Base-by-base conservation (phyloP, 2,329 filamentous ascomycete species). In the Gremmenia infestans region DNA sequence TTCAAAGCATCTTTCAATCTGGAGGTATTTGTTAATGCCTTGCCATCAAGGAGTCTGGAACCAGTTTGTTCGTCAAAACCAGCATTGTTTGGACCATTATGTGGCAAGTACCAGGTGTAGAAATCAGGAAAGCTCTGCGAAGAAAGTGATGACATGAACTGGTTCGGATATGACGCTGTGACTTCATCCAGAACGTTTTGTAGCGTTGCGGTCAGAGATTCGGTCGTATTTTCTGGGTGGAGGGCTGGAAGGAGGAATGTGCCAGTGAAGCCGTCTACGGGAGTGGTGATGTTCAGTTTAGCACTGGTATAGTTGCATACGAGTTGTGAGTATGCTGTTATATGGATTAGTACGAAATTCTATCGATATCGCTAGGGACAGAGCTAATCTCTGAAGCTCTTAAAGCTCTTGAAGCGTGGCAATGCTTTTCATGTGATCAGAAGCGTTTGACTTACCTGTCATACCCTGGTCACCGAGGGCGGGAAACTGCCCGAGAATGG, bases 401-500 rank as follows among this genome's bases (percentile, higher is more conserved):
- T 8, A 2, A 28, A 28, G 25, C 25, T 28, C 25, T 28, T 7
- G 25, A 28, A 28, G 25, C 25, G 25, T 28, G 25, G 25, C 25
- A 28, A 28, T 28, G 5, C 5, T 28, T 28, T 28, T 28, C 22
- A 28, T 28, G 25, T 28, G 25, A 28, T 8, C 8, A 28, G 6
- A 28, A 28, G 25, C 8, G 6, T 28, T 28, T 28, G 25, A 28
- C 25, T 28, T 28, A 28, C 25, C 25, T 28, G 25, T 8, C 6
- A 82, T 71, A 4, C 81, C 81, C 0, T 74, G 73, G 19, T 79
- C 76, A 8, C 74, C 74, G 0, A 84, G 70, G 0, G 68, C 62
- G 0, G 81, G 78, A 6, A 80, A 72, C 9, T 72, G 68, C 0
- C 73, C 73, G 4, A 80, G 70, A 52, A 80, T 72, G 22, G 75